phyloP scores from a whole-genome alignment of 345 rosid species.

The Salix viminalis region DNA sequence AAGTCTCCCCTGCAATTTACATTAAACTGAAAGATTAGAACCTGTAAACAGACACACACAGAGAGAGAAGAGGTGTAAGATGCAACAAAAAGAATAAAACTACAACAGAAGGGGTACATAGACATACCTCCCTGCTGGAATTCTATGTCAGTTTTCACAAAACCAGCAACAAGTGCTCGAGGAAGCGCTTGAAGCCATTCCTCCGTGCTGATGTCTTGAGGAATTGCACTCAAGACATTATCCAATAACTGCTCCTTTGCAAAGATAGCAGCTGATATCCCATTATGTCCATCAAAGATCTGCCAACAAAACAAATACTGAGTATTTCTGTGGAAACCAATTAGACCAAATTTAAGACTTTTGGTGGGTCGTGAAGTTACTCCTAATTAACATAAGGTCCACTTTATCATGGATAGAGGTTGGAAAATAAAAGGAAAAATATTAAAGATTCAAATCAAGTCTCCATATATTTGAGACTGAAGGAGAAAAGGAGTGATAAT shows the following conservation, averaged over 20 bases:
- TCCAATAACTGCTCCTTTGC: conserved; percentile 72
- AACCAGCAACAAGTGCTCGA: conserved; percentile 92
- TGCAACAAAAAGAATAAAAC: not conserved
- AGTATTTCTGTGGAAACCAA: not conserved
- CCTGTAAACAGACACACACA: not conserved
- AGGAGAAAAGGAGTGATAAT: not conserved
- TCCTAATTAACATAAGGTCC: not conserved
- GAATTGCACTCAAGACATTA: conserved; percentile 91
- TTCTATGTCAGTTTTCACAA: conserved; percentile 97
- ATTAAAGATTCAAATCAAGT: not conserved
- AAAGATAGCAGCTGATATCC: conserved; percentile 95
- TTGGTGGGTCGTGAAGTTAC: not conserved
- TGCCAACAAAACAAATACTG: conserved; percentile 22
- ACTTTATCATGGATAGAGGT: not conserved
- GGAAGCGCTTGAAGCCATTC: conserved; percentile 99
- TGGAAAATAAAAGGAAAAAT: not conserved
- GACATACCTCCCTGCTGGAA: conserved; percentile 85
- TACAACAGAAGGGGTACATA: not conserved
- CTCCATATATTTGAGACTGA: not conserved
- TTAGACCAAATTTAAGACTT: conserved; percentile 15
- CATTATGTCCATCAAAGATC: conserved; percentile 98
- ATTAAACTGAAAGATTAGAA: conserved; percentile 24
- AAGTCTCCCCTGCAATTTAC: conserved; percentile 78
- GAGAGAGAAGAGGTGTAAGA: not conserved
- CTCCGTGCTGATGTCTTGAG: conserved; percentile 61